Evolutionary conservation across 768 basidiomycete genomes (phyloP), one percentile per base, ranked within the genome.

Genomic region (Suillus hirtellus): DNA sequence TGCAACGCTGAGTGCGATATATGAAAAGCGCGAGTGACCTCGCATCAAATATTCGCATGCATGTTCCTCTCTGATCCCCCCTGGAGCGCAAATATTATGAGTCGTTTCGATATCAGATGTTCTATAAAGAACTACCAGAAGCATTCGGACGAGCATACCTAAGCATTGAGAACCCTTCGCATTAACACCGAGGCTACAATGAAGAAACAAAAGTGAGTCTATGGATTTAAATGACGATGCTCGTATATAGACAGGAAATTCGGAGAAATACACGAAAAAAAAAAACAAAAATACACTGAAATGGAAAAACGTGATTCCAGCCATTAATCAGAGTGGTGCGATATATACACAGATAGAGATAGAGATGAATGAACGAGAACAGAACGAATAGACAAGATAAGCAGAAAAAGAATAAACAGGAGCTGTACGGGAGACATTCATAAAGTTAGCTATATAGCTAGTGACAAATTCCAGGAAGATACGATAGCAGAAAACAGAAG

Each of bases 341-440:
- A 53, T 53, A 15, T 53, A 10, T 31, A 17, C 50, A 53, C 31
- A 53, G 52, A 53, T 53, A 53, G 52, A 53, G 52, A 53, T 53
- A 35, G 52, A 53, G 52, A 35, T 53, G 19, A 11, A 53, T 34
- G 52, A 3, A 53, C 31, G 52, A 35, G 35, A 4, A n/a, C 34
- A n/a, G 2, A n/a, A n/a, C 34, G 19, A 53, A 53, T 53, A 53
- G 52, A 53, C 34, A 53, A 53, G 19, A 53, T 53, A 53, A 12
- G 31, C 11, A 53, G 35, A 53, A 31, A 31, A 53, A 11, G 19
- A 53, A 53, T 53, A 53, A 53, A 19, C 31, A 35, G 11, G 34
- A n/a, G 19, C 11, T 53, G 34, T 35, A 12, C 31, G 34, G 11
- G 52, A 53, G 11, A 53, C 10, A 35, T n/a, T 12, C 31, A n/a